phyloP scores from a whole-genome alignment of 2,329 filamentous ascomycete genomes.

The Penicillium fuscoglaucum region DNA sequence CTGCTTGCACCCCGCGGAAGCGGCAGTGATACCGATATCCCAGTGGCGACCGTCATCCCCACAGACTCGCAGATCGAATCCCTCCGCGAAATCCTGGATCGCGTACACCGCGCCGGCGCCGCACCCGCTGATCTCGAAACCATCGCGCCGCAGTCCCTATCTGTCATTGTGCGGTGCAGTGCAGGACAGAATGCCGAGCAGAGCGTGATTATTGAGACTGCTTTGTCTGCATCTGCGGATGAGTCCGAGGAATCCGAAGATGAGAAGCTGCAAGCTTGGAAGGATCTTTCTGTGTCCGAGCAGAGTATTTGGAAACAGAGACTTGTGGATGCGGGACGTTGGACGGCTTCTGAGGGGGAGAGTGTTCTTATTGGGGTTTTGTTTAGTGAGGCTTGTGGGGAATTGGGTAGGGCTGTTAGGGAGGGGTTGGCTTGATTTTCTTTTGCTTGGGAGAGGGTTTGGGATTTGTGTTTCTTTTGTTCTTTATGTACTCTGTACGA shows the following conservation, averaged over 20 bases:
- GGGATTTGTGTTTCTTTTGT: background rate
- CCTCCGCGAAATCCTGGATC: conserved; percentile 33
- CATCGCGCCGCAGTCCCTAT: conserved; percentile 13
- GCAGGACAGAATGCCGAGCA: conserved; percentile 21
- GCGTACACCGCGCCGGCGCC: conserved; percentile 25
- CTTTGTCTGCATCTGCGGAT: conserved; percentile 7
- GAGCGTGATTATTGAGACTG: conserved; percentile 27
- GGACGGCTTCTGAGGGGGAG: conserved; percentile 78
- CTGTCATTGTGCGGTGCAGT: conserved; percentile 28
- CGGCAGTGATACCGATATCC: background rate
- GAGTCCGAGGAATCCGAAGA: conserved; percentile 6
- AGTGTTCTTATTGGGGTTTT: conserved; percentile 73
- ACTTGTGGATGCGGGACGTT: conserved; percentile 70
- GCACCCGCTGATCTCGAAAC: conserved; percentile 21
- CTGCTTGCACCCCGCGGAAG: conserved; percentile 8
- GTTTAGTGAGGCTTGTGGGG: conserved; percentile 63
- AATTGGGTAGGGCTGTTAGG: conserved; percentile 17
- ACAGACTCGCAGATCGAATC: conserved; percentile 18
- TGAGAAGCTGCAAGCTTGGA: conserved; percentile 56
- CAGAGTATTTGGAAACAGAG: conserved; percentile 68
- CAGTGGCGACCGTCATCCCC: background rate
- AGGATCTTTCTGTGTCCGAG: conserved; percentile 65
- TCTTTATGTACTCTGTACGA: conserved; percentile 1
- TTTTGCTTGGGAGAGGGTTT: background rate
- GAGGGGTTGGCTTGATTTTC: conserved; percentile 19